These are phyloP conservation scores for Penicillium odoratum DNA, from an alignment of 495 filamentous ascomycete species.

Conservation along the genomic window DNA sequence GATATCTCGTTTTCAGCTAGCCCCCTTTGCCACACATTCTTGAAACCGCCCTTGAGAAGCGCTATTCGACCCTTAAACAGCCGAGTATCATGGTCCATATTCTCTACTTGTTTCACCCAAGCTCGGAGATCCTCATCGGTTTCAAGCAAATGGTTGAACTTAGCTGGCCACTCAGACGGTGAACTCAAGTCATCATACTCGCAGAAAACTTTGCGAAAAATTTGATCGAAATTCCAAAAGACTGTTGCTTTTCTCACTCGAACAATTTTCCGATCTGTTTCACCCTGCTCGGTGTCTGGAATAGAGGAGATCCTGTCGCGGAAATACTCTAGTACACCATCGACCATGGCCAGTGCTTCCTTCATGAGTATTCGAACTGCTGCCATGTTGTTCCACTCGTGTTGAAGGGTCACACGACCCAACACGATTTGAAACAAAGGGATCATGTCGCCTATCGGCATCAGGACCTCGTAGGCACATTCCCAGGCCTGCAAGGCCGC, in stretches of 20 bases:
- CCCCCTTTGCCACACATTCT: conserved; percentile 16
- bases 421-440: no score
- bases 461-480: conserved; percentile 17
- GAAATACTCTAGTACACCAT: conserved; percentile 10
- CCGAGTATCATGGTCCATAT: no score
- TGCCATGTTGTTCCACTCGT: conserved; percentile 17
- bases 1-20: no score
- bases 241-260: conserved; percentile 9
- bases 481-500: conserved; percentile 15
- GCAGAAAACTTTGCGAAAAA: conserved; percentile 5
- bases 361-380: conserved; percentile 12
- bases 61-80: no score
- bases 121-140: conserved; percentile 13
- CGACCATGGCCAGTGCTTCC: conserved; percentile 17
- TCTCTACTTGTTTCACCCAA: conserved; percentile 6
- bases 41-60: not conserved
- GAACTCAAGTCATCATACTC: conserved; percentile 11
- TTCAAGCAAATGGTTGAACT: conserved; percentile 7
- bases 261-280: conserved; percentile 5
- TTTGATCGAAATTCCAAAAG: conserved; percentile 10
- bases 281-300: conserved; percentile 2
- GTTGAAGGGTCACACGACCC: no score
- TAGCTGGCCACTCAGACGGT: conserved; percentile 14
- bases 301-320: conserved; percentile 5
- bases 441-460: conserved; percentile 13